Base-by-base conservation (phyloP, 1,284 basidiomycete genomes). In the Moniliella sp. region DNA sequence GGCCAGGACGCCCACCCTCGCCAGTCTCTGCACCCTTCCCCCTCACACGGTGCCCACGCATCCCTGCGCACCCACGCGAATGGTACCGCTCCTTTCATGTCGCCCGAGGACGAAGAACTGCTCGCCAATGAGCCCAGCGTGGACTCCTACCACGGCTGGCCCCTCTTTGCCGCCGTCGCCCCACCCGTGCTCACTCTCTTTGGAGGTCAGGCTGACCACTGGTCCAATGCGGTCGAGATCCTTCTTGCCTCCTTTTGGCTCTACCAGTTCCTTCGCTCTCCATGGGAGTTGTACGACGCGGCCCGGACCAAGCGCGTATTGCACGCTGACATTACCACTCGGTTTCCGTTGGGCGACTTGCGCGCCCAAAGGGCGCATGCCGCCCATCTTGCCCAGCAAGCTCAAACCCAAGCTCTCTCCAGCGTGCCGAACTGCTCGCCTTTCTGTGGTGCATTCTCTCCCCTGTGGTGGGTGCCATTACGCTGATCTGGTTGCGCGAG, bases 211-310 rank as follows among this genome's bases (percentile, higher is more conserved):
- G 57, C 59, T 5, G 58, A 61, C 39, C 48, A 51, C 19, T 63
- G 62, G 62, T 49, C 48, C 17, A 61, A 63, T 33, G 57, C 50
- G 9, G 52, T 63, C 30, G 43, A 62, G 27, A 50, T 63, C 39
- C 34, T 60, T 12, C 45, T 63, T 12, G 46, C 57, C 18, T 46
- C 45, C 35, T 63, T 61, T 37, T 62, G 60, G 49, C 43, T 53
- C 13, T 53, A 48, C 29, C 50, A 53, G 21, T 50, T 48, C 28
- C 36, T 52, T 15, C 23, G 28, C 3, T 49, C 53, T 0, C 57
- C 57, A 1, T 55, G 54, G 49, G 56, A 53, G 21, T 42, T 60
- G n/a, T 60, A 58, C 39, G 43, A 48, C 30, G 46, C 51, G 10
- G 27, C 40, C 1, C 31, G 48, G 5, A 53, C 50, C 11, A 53